Evolutionary conservation across 2,329 filamentous ascomycete species (phyloP).

Genomic region (Fusarium zealandicum): DNA sequence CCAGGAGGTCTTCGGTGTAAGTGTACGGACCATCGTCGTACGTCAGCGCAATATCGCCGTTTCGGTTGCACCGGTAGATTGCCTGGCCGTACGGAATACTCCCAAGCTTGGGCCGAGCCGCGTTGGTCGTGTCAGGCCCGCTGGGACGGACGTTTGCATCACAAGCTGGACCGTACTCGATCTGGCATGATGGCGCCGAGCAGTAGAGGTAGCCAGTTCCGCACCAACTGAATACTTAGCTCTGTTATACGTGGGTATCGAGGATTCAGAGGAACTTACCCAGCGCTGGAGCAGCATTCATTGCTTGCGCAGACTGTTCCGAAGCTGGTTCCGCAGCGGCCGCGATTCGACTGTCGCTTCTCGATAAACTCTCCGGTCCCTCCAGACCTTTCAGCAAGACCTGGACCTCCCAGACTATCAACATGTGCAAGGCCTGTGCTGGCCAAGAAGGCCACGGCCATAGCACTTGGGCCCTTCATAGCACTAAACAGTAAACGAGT

Average conservation of each 20-base stretch:
- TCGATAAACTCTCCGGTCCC: not conserved
- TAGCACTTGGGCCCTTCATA: constrained; percentile 24
- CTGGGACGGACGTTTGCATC: constrained; percentile 62
- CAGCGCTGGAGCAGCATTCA: constrained; percentile 54
- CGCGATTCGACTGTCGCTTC: constrained; percentile 41
- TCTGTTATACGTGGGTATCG: not conserved
- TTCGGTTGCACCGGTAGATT: constrained; percentile 51
- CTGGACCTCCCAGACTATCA: not conserved
- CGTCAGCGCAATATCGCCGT: constrained; percentile 52
- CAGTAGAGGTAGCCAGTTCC: constrained; percentile 64
- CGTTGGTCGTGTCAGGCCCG: constrained; percentile 61
- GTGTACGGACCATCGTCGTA: constrained; percentile 56
- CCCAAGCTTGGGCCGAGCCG: constrained; percentile 62
- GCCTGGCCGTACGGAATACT: constrained; percentile 62
- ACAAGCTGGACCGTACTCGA: constrained; percentile 66
- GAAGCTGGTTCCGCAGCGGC: constrained; percentile 55
- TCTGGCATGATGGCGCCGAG: constrained; percentile 66
- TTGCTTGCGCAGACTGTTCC: constrained; percentile 44
- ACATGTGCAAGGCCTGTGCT: not conserved
- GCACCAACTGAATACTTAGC: constrained; percentile 57
- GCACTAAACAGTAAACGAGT: constrained; percentile 19
- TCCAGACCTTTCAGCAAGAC: not conserved
- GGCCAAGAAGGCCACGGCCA: constrained; percentile 12
- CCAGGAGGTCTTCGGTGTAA: constrained; percentile 53
- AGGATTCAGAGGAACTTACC: constrained; percentile 40